A percentile compares a stretch with the other conserved stretches of the same genome.
Evolutionary conservation across 257 asterid genomes (phyloP).

Genomic region (Cinchona pubescens): DNA sequence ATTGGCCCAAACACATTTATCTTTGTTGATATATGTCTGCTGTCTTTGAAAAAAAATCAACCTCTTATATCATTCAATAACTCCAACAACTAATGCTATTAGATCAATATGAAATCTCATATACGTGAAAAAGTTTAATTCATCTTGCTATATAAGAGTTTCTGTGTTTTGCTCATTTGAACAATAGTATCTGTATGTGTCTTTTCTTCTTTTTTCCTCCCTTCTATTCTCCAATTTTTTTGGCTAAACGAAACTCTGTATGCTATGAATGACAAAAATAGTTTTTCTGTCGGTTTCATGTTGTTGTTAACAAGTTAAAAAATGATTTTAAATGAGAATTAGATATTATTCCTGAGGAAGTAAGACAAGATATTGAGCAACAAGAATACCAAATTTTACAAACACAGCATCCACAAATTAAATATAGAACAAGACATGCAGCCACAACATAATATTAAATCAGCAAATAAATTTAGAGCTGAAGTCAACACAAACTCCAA

Average conservation of each 20-base stretch:
- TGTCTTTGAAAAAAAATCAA: not conserved
- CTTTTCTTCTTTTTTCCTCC: not conserved
- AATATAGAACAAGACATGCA: too few relatives aligned
- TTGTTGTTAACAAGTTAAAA: not conserved
- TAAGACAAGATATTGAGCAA: not conserved
- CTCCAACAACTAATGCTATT: not conserved
- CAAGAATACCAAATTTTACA: not conserved
- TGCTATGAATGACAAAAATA: not conserved
- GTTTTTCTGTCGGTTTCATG: not conserved
- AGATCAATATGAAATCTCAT: not conserved
- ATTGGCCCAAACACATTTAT: not conserved
- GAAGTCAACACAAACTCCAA: constrained; percentile 3
- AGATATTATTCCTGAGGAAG: not conserved
- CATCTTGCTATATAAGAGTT: not conserved
- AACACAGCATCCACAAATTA: not conserved
- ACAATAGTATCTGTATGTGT: not conserved
- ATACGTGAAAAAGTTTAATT: not conserved
- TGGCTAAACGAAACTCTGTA: not conserved
- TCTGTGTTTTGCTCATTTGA: not conserved
- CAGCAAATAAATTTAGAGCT: not conserved
- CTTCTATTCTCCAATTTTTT: not conserved
- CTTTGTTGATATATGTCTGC: not conserved
- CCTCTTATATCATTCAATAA: not conserved
- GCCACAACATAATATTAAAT: not conserved
- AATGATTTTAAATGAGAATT: not conserved